Evolutionary conservation across 2,329 filamentous ascomycete genomes (phyloP).

Genomic region (Xylariaceae sp.): DNA sequence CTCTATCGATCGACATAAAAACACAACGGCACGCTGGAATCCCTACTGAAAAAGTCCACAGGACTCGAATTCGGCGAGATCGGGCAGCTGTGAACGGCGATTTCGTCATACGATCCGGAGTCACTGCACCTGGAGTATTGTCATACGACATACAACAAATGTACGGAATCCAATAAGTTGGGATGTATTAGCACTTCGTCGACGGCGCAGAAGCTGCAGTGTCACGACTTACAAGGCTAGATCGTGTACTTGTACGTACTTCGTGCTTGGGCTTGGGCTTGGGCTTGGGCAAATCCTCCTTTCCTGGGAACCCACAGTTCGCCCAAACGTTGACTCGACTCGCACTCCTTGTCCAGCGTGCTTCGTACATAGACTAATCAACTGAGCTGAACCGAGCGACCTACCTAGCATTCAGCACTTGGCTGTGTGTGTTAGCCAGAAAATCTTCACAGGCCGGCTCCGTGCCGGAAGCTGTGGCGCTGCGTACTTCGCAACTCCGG

Average conservation of each 20-base stretch:
- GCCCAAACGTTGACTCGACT: conserved; percentile 8
- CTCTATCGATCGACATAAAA: neutral
- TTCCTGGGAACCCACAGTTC: neutral
- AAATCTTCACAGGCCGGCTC: conserved; percentile 7
- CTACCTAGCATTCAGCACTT: neutral
- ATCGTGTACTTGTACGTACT: neutral
- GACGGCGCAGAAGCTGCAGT: neutral
- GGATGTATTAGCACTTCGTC: neutral
- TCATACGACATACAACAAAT: neutral
- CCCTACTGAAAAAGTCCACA: neutral
- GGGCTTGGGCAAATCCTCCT: neutral
- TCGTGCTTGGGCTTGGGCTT: neutral
- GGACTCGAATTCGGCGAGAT: neutral
- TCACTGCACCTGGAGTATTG: neutral
- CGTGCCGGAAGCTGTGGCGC: conserved; percentile 12
- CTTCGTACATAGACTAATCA: neutral
- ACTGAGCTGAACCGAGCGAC: too few species aligned
- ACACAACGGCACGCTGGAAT: neutral
- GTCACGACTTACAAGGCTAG: too few species aligned
- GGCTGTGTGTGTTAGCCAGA: conserved; percentile 2
- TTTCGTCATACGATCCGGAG: conserved; percentile 1
- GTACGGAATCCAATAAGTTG: neutral
- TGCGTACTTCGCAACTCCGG: conserved; percentile 5
- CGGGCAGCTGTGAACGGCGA: neutral
- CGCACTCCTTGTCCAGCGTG: neutral